These are phyloP conservation scores for Aristolochia contorta DNA, from an alignment of 164 flowering plant genomes.

Conservation along the genomic window DNA sequence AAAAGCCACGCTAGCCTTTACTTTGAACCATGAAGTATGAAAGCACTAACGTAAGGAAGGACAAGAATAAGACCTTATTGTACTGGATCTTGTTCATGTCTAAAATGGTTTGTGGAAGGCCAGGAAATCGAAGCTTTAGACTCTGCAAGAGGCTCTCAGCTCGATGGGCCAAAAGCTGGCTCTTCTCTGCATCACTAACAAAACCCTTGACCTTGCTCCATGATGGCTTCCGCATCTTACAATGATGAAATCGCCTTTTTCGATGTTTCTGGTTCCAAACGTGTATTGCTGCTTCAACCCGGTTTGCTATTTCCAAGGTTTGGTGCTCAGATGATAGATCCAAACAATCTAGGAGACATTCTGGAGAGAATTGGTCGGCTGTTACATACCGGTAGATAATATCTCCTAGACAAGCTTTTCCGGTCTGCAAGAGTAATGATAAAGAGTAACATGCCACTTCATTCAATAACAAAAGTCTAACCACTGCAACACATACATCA, in stretches of 20 bases:
- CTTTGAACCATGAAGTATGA: neutral
- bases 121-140: slow-evolving; percentile 58
- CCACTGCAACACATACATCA: no score
- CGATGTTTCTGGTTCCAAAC: slow-evolving; percentile 49
- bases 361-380: slow-evolving; percentile 56
- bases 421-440: slow-evolving; percentile 34
- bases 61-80: slow-evolving; percentile 42
- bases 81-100: slow-evolving; percentile 76
- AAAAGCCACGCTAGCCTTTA: no score
- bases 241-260: slow-evolving; percentile 18
- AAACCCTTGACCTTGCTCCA: slow-evolving; percentile 66
- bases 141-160: slow-evolving; percentile 60
- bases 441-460: neutral
- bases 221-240: slow-evolving; percentile 27
- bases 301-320: slow-evolving; percentile 54
- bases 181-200: slow-evolving; percentile 32
- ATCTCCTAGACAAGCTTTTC: slow-evolving; percentile 66
- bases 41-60: neutral
- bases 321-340: slow-evolving; percentile 61
- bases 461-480: neutral
- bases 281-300: slow-evolving; percentile 58
- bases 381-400: slow-evolving; percentile 50
- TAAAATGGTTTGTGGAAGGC: slow-evolving; percentile 60
- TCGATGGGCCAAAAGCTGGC: slow-evolving; percentile 37
- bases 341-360: slow-evolving; percentile 50